These are phyloP conservation scores for Plasmodium malariae DNA, from an alignment of 169 alveolate genomes.

Conservation along the genomic window DNA sequence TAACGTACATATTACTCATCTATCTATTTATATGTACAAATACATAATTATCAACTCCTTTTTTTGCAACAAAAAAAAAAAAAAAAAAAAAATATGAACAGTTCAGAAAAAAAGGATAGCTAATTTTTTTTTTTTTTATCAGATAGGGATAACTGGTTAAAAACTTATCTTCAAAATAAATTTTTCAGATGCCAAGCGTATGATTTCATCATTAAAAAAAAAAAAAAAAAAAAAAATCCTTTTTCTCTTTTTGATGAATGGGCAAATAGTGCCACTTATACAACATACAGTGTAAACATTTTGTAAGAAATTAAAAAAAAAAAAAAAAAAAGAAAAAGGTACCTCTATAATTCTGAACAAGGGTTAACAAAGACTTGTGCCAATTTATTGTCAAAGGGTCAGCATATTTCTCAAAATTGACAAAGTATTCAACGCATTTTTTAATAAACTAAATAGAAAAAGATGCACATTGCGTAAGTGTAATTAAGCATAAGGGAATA, in stretches of 20 bases:
- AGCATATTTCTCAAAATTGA: slow-evolving; percentile 84
- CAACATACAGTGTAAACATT: too few relatives aligned
- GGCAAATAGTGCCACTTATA: too few relatives aligned
- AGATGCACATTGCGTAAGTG: neutral
- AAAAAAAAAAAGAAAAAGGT: neutral
- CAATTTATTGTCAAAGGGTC: slow-evolving; percentile 93
- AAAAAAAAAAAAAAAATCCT: slow-evolving; percentile 14
- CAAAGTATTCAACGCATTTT: slow-evolving; percentile 80
- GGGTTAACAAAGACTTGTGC: slow-evolving; percentile 93
- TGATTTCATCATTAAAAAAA: slow-evolving; percentile 55
- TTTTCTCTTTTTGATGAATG: neutral
- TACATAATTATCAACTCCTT: neutral
- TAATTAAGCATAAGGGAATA: too few relatives aligned
- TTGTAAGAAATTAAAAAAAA: too few relatives aligned
- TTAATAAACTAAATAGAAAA: slow-evolving; percentile 76
- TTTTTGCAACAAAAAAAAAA: neutral
- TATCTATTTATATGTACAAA: too few relatives aligned
- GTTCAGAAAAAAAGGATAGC: neutral
- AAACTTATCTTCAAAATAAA: slow-evolving; percentile 60
- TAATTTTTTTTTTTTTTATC: slow-evolving; percentile 30
- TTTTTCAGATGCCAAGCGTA: slow-evolving; percentile 78
- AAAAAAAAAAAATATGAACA: neutral
- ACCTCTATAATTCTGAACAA: slow-evolving; percentile 91
- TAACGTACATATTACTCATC: too few relatives aligned
- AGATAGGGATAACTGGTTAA: slow-evolving; percentile 77